Evolutionary conservation across 139 green algal species (phyloP), one percentile per base, ranked within the genome.

Genomic region (Coccomyxa sp.): DNA sequence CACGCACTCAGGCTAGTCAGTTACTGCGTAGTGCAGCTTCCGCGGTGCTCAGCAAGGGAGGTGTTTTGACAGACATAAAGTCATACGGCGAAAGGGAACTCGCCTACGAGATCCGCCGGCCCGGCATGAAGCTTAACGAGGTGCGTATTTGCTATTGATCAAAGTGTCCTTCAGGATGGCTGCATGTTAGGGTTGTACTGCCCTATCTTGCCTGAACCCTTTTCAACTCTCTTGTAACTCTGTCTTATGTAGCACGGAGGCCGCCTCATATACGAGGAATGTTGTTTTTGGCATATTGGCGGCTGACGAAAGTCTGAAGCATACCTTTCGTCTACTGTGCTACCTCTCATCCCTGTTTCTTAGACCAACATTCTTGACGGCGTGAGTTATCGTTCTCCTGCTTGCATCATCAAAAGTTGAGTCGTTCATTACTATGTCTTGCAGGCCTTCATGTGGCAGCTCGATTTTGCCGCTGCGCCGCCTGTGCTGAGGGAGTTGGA

Each of bases 401-500:
- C 13, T 76, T 21, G 27, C 15, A 59, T 15, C 30, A 80, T 63
- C 30, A 59, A 28, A 17, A 59, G 31, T 28, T 27, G 9, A 59
- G 0, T 60, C 15, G 7, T 45, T 21, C 23, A 57, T 27, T 7
- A 15, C 25, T 78, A 28, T 80, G 76, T 45, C 58, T 38, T 80
- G 51, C 88, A 96, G 89, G 93, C 94, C 0, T 81, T 88, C 25
- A 92, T 96, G 51, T 96, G 94, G 92, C 91, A 97, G 75, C 82
- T 96, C n/a, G 90, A 90, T 59, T 97, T 97, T 79, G 85, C 90
- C 0, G 84, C 88, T 10, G 82, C 30, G 0, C 83, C 91, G 0
- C 38, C 87, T 9, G 82, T 78, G 0, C 76, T 96, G 0, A 23
- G 67, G 7, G 87, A 93, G 12, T 38, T 97, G 0, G 81, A 95